Evolutionary conservation across 2,329 filamentous ascomycete genomes (phyloP), one percentile per base, ranked within the genome.

Genomic region (Ophiostoma himal-ulmi): DNA sequence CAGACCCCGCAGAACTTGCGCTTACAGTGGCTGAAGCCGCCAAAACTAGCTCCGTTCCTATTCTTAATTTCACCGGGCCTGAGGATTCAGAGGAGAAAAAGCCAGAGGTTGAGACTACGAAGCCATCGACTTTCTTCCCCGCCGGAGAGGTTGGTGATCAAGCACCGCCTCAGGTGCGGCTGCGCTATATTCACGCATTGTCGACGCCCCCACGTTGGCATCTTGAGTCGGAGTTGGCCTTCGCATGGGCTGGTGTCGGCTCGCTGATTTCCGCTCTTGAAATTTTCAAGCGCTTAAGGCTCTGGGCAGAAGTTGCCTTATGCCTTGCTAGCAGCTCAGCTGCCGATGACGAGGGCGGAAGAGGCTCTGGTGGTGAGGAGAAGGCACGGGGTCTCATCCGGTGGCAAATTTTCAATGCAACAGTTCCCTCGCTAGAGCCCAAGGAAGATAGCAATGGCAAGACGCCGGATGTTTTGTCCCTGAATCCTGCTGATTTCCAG

Each of bases 241-340:
- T 92, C 72, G 88, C 93, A n/a, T 99, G 95, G 95, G 91, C 94
- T 0, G 86, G 88, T 67, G 86, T 97, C 2, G 95, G 95, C 11
- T 96, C 93, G 57, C 82, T 99, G 1, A 85, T 92, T 3, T 96
- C 94, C 0, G 95, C 95, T 0, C 85, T 99, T 1, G 95, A 97
- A 72, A 98, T 99, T 72, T 99, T 98, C 80, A 94, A 97, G 80
- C 87, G 95, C 3, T 82, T 99, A 22, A 89, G 93, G 70, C 89
- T 98, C 78, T 98, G 95, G 93, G 92, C 95, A 1, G 95, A 99
- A 80, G 93, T 94, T 5, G 94, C 95, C 0, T 84, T 99, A 1
- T 99, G 95, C 78, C 90, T 93, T 75, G 94, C 93, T 14, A 84
- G 80, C 77, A 83, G 78, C 65, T 86, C 81, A 26, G 82, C 80